phyloP scores from a whole-genome alignment of 306 rosid species.

The Betula pendula region DNA sequence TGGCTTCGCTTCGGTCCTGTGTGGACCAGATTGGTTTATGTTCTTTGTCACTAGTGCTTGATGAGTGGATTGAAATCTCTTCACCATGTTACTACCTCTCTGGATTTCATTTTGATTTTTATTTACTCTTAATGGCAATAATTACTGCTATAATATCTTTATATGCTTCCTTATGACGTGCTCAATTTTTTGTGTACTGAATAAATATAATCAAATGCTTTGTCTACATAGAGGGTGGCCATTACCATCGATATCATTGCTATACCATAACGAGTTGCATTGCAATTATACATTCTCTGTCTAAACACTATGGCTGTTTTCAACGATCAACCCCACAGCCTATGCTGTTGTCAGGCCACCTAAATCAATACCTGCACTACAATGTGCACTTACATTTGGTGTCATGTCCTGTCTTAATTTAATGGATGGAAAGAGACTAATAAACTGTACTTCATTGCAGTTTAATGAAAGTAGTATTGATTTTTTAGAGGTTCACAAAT shows the following conservation, averaged over 20 bases:
- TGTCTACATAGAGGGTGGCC: background rate
- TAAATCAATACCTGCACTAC: background rate
- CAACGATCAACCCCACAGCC: background rate
- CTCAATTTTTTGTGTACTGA: too few species aligned
- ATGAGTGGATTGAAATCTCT: background rate
- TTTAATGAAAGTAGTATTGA: slow-evolving; percentile 18
- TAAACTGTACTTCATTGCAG: slow-evolving; percentile 22
- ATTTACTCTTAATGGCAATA: background rate
- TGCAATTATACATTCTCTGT: background rate
- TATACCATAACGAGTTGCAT: background rate
- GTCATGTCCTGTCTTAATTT: slow-evolving; percentile 15
- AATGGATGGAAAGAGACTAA: slow-evolving; percentile 15
- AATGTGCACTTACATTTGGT: background rate
- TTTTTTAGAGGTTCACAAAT: slow-evolving; percentile 34
- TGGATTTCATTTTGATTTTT: too few species aligned
- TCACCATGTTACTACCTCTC: background rate
- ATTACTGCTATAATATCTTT: background rate
- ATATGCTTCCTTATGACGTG: too few species aligned
- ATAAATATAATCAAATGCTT: background rate
- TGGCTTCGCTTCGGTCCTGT: background rate
- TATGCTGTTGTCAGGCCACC: background rate
- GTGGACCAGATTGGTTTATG: background rate
- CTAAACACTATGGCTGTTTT: background rate
- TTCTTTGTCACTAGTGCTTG: background rate
- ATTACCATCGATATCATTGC: background rate